A percentile compares a stretch with the other conserved stretches of the same genome.
phyloP scores from a whole-genome alignment of 1,139 yeast genomes.

The Kazachstania sp. region DNA sequence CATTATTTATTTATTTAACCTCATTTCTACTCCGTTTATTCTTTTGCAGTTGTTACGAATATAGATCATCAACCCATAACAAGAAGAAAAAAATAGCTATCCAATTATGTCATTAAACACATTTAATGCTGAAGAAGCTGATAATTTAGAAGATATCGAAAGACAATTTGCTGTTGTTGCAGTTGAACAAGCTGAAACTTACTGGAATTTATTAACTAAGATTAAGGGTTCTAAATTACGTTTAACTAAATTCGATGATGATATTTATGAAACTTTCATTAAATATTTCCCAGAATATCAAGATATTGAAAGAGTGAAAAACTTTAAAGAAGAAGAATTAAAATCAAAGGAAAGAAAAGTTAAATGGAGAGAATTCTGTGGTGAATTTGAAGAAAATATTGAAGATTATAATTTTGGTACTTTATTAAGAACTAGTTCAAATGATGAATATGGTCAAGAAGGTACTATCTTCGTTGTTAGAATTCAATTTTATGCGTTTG shows the following conservation, averaged over 20 bases:
- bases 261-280: conserved; percentile 59
- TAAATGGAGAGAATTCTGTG: conserved; percentile 86
- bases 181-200: conserved; percentile 89
- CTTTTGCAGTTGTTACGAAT: not conserved
- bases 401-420: conserved; percentile 97
- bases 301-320: conserved; percentile 45
- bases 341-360: conserved; percentile 73
- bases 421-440: conserved; percentile 61
- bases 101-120: conserved; percentile 22
- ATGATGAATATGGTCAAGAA: conserved; percentile 71
- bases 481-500: conserved; percentile 90
- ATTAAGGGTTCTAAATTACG: conserved; percentile 72
- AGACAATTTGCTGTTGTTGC: conserved; percentile 97
- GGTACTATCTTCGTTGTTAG: conserved; percentile 86
- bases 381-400: conserved; percentile 62
- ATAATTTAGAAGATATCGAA: conserved; percentile 67
- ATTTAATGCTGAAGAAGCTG: conserved; percentile 53
- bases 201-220: conserved; percentile 71
- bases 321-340: conserved; percentile 69
- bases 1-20: not conserved
- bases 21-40: not conserved
- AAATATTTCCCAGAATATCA: conserved; percentile 80
- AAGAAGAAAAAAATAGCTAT: not conserved
- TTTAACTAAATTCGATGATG: conserved; percentile 76
- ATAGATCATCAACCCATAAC: not conserved